Base-by-base conservation (phyloP, 1,139 yeast genomes). In the Yamadazyma atmosphaerica region DNA sequence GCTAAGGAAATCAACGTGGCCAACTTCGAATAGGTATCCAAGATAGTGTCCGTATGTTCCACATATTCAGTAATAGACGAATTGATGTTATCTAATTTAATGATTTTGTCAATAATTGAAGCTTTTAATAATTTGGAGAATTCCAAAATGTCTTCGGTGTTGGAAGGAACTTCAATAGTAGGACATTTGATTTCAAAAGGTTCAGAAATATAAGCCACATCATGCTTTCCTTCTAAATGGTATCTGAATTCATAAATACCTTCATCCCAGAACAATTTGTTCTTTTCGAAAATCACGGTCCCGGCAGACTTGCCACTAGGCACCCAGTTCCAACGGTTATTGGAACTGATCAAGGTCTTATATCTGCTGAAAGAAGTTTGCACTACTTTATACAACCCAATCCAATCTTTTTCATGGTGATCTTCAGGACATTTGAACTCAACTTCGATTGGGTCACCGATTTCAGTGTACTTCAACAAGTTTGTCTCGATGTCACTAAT, bases 231-330 rank as follows among this genome's bases (percentile, higher is more conserved):
- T 37, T 74, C 77, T 37, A 77, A 69, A 55, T 87, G 95, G 52
- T 84, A 85, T 58, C 95, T 72, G 52, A 86, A 74, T 59, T 86
- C 94, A 59, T 81, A 86, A 30, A 79, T 69, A 0, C 95, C 95
- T 39, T 75, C 79, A 49, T 82, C 84, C 81, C 86, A 84, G 51
- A 74, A 74, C 34, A 83, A 61, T 35, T 73, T 63, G 8, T 73
- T 71, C 8, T 72, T 72, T 9, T 65, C 60, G 51, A 86, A 86
- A 6, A 53, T 63, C 10, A 78, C 69, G n/a, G 59, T 49, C 1
- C 94, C 94, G 3, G 58, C 50, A 4, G 43, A 25, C 11, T 24
- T 26, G 4, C 61, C 58, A n/a, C 50, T 56, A 2, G 62, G 55
- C 33, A 74, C 72, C 45, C 80, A 81, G 24, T 72, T 56, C 95